Evolutionary conservation across 2,329 filamentous ascomycete species (phyloP).

Genomic region (Fusarium solani-melongenae): DNA sequence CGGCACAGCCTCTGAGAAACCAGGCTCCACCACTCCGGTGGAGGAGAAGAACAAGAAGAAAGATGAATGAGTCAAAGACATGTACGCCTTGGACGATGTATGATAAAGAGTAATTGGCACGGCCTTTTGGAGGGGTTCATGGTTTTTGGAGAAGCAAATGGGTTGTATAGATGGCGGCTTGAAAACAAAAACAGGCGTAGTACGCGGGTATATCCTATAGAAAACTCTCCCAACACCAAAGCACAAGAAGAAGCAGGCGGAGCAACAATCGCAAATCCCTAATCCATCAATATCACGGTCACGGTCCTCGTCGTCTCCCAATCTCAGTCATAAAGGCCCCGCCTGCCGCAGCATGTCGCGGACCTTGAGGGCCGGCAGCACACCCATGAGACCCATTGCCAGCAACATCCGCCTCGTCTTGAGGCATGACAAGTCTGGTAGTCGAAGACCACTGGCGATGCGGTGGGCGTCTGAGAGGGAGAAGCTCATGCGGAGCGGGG

Average conservation of each 20-base stretch:
- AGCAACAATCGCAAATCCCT: constrained; percentile 34
- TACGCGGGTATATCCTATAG: constrained; percentile 42
- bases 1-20: constrained; percentile 20
- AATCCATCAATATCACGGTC: constrained; percentile 21
- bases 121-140: constrained; percentile 17
- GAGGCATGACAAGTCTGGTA: constrained; percentile 41
- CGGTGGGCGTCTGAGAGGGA: constrained; percentile 31
- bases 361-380: constrained; percentile 39
- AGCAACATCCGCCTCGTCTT: constrained; percentile 46
- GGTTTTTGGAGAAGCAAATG: constrained; percentile 7
- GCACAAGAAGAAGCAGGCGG: constrained; percentile 12
- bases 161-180: constrained; percentile 29
- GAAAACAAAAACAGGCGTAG: constrained; percentile 29
- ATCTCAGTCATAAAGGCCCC: constrained; percentile 40
- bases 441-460: constrained; percentile 30
- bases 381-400: constrained; percentile 46
- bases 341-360: constrained; percentile 29
- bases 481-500: constrained; percentile 37
- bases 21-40: constrained; percentile 18
- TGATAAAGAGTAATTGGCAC: constrained; percentile 32
- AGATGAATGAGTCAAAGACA: constrained; percentile 33
- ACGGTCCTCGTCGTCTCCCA: background rate
- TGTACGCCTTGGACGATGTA: constrained; percentile 36
- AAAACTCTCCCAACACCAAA: constrained; percentile 39
- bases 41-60: constrained; percentile 37